Evolutionary conservation across 345 rosid genomes (phyloP), one percentile per base, ranked within the genome.

Genomic region (Aegle marmelos): DNA sequence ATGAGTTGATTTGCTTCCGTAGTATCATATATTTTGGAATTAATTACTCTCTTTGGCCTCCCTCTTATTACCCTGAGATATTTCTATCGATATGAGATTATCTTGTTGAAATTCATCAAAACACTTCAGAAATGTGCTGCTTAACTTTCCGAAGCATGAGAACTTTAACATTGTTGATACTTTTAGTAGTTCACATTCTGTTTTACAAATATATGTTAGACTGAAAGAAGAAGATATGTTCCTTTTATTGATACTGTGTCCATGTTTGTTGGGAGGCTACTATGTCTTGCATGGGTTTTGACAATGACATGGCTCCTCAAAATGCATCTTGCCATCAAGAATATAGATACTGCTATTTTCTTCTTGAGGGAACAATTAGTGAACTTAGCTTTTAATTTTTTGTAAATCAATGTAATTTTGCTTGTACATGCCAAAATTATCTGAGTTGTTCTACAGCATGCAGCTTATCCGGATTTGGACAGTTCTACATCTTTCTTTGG

Each of bases 401-500:
- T 34, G n/a, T 70, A 11, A 74, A 60, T 74, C 33, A 56, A 34
- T 30, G 17, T n/a, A 65, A 65, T 45, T 14, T 67, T 61, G 53
- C 41, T 56, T 69, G 19, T n/a, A 19, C 53, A 69, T 58, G 17
- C 74, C 45, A 33, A 61, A 10, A 45, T 61, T 17, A n/a, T 66
- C 69, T 33, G 25, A 76, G 56, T 59, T 75, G 5, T 64, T 71
- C 69, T 53, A 41, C 76, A 91, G 96, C 96, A 93, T 88, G 91
- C 94, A 73, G 92, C 94, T 37, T 79, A 86, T 77, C 89, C 86
- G 19, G 86, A 90, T 82, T 76, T 93, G 85, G 98, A 93, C 80
- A 58, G 74, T 74, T 74, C 85, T 19, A 90, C 92, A 10, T 91
- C 96, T 1, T 93, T 93, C 87, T 93, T 93, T 69, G 96, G 93